phyloP scores from a whole-genome alignment of 2,329 filamentous ascomycete species.

The Scortechinia acanthostroma region DNA sequence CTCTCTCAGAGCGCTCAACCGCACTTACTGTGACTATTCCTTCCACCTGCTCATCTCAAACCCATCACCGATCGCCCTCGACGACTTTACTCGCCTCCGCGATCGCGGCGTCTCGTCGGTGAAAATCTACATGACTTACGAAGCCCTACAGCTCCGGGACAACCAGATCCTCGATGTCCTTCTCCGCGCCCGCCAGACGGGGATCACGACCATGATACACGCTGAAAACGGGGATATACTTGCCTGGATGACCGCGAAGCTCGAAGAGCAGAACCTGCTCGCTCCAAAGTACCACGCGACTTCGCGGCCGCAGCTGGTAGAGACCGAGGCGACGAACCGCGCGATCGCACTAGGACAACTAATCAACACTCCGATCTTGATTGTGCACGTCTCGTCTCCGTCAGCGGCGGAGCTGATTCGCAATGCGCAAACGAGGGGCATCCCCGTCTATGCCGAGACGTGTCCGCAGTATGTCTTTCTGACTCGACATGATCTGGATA shows the following conservation, averaged over 20 bases:
- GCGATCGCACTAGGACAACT: constrained; percentile 39
- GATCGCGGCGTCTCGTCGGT: constrained; percentile 33
- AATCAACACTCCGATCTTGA: constrained; percentile 38
- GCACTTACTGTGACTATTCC: constrained; percentile 46
- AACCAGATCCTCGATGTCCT: constrained; percentile 40
- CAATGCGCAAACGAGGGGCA: constrained; percentile 35
- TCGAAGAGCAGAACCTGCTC: constrained; percentile 26
- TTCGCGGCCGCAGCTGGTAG: constrained; percentile 32
- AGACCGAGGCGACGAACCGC: constrained; percentile 39
- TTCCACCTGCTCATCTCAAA: constrained; percentile 43
- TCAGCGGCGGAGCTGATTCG: constrained; percentile 37
- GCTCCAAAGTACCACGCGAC: constrained; percentile 35
- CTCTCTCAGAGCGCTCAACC: constrained; percentile 29
- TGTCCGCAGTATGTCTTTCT: constrained; percentile 50
- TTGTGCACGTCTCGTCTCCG: constrained; percentile 41
- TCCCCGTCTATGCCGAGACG: constrained; percentile 47
- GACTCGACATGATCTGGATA: constrained; percentile 22
- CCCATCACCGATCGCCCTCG: too few species aligned
- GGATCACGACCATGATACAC: constrained; percentile 39
- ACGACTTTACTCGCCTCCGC: constrained; percentile 24
- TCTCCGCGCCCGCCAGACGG: constrained; percentile 29
- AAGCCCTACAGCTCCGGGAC: constrained; percentile 37
- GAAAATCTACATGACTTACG: constrained; percentile 45
- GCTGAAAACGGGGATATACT: constrained; percentile 38
- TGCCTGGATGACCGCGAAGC: constrained; percentile 26